A percentile compares a stretch with the other conserved stretches of the same genome.
Conservation (phyloP, 306 rosid species). For the Citrullus mucosospermus region DNA sequence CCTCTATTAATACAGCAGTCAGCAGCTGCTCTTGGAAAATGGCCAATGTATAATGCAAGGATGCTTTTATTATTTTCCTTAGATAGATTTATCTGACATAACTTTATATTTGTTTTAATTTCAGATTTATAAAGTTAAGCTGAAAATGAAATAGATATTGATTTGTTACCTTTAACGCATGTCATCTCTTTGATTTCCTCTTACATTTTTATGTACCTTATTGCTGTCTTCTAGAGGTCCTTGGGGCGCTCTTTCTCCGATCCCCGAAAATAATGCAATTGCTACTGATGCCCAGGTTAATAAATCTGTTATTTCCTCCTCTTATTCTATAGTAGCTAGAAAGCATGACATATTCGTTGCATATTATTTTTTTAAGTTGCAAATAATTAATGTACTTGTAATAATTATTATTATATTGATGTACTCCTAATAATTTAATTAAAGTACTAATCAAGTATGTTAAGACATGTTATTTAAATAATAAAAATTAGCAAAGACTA, state of each 20-base stretch:
- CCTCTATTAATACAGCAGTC: neutral
- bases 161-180: neutral
- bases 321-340: neutral
- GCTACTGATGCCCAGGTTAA: conserved; percentile 57
- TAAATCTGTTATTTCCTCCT: neutral
- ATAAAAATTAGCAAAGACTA: no score
- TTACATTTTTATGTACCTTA: conserved; percentile 2
- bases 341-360: no score
- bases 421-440: no score
- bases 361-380: no score
- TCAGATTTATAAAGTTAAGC: neutral
- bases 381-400: no score
- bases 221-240: conserved; percentile 68
- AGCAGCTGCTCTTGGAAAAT: neutral
- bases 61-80: neutral
- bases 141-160: neutral
- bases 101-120: neutral
- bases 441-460: no score
- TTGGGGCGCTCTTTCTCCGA: conserved; percentile 93
- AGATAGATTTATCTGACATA: neutral
- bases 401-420: no score
- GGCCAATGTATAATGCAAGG: neutral
- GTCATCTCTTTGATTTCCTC: neutral
- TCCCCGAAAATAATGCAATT: conserved; percentile 93
- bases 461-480: no score